A percentile compares a stretch with the other conserved stretches of the same genome.
phyloP scores from a whole-genome alignment of 305 asterid genomes.

The Fraxinus latifolia region DNA sequence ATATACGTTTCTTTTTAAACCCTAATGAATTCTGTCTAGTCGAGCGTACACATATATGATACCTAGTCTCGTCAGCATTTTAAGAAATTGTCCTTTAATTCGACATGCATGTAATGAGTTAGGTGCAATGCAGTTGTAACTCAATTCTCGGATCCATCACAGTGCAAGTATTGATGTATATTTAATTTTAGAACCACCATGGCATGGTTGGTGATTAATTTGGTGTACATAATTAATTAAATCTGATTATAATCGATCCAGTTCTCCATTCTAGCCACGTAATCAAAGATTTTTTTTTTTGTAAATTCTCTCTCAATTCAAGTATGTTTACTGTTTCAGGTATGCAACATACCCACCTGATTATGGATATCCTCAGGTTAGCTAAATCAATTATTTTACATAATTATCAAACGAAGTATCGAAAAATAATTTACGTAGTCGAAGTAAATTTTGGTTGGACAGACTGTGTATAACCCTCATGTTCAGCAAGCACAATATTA shows the following conservation, averaged over 20 bases:
- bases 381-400: background rate
- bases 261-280: background rate
- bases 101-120: background rate
- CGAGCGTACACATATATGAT: background rate
- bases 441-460: slow-evolving; percentile 15
- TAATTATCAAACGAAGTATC: background rate
- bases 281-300: background rate
- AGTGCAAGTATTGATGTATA: background rate
- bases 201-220: background rate
- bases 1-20: background rate
- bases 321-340: slow-evolving; percentile 32
- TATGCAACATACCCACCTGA: slow-evolving; percentile 64
- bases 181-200: background rate
- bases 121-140: background rate
- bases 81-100: background rate
- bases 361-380: slow-evolving; percentile 67
- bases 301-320: background rate
- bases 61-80: background rate
- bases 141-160: background rate
- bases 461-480: slow-evolving; percentile 74
- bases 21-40: background rate
- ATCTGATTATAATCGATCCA: background rate
- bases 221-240: background rate
- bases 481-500: slow-evolving; percentile 71
- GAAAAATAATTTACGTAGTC: background rate